phyloP scores from a whole-genome alignment of 1,139 yeast species.

The Eremothecium gossypii region DNA sequence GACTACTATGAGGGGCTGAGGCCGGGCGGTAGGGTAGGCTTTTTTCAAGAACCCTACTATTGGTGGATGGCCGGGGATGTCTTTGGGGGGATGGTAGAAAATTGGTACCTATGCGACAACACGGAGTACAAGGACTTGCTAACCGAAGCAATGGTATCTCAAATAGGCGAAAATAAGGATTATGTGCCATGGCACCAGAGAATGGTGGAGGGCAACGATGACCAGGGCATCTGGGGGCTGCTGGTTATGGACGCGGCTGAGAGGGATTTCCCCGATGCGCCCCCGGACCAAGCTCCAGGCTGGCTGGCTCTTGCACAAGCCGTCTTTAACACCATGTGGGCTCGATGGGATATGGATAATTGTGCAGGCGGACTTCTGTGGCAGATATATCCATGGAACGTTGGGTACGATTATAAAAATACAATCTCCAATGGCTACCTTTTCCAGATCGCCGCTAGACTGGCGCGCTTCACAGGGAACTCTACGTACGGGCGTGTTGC shows the following conservation, averaged over 20 bases:
- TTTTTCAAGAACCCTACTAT: conserved; percentile 51
- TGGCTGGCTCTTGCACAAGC: conserved; percentile 78
- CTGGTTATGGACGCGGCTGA: conserved; percentile 54
- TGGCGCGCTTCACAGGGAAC: conserved; percentile 74
- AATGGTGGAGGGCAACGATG: conserved; percentile 62
- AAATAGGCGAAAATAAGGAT: conserved; percentile 44
- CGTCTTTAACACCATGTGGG: conserved; percentile 80
- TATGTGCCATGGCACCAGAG: conserved; percentile 53
- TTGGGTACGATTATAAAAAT: conserved; percentile 88
- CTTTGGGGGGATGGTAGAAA: conserved; percentile 51
- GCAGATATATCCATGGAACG: conserved; percentile 94
- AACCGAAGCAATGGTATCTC: conserved; percentile 43
- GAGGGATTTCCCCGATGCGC: conserved; percentile 43
- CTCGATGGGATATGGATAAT: conserved; percentile 67
- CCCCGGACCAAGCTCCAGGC: conserved; percentile 29
- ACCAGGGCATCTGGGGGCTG: conserved; percentile 64
- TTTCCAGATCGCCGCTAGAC: conserved; percentile 79
- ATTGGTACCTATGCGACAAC: conserved; percentile 43
- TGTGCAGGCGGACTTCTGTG: conserved; percentile 91
- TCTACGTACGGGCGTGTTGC: conserved; percentile 71
- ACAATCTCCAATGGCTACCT: conserved; percentile 85
- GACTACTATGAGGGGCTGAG: conserved; percentile 48
- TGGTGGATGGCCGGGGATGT: conserved; percentile 73
- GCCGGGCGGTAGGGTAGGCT: conserved; percentile 51
- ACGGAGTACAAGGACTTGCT: conserved; percentile 35